A percentile compares a stretch with the other conserved stretches of the same genome.
Conservation (phyloP, 169 alveolate genomes). For the Cryptosporidium parvum region DNA sequence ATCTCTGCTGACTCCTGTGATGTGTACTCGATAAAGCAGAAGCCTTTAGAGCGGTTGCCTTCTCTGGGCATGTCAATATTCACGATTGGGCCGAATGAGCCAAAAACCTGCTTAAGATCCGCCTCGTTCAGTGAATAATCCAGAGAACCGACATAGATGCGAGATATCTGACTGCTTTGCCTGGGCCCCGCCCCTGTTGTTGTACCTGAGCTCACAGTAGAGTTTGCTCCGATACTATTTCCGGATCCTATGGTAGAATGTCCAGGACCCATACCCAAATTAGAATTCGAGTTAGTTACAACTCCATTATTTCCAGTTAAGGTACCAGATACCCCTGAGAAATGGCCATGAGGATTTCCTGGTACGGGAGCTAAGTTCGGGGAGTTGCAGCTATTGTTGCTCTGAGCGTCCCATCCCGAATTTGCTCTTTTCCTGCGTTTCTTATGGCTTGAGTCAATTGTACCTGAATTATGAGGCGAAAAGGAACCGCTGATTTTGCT, state of each 20-base stretch:
- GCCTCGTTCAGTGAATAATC: slow-evolving; percentile 82
- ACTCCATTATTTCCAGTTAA: slow-evolving; percentile 10
- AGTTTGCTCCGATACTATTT: neutral
- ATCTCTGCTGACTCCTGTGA: slow-evolving; percentile 83
- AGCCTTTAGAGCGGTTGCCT: slow-evolving; percentile 83
- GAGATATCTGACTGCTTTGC: slow-evolving; percentile 77
- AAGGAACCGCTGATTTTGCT: slow-evolving; percentile 50
- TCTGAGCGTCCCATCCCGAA: slow-evolving; percentile 76
- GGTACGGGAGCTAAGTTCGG: slow-evolving; percentile 52
- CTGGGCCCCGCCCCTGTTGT: slow-evolving; percentile 34
- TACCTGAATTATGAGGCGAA: slow-evolving; percentile 41
- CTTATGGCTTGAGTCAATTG: slow-evolving; percentile 51
- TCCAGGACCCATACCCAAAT: slow-evolving; percentile 21
- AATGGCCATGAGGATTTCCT: slow-evolving; percentile 4
- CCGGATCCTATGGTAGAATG: slow-evolving; percentile 11
- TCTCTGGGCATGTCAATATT: slow-evolving; percentile 83
- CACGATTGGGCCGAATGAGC: slow-evolving; percentile 81
- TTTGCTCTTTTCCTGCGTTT: slow-evolving; percentile 51
- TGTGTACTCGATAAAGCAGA: slow-evolving; percentile 82
- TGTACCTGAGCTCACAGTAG: neutral
- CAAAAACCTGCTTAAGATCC: slow-evolving; percentile 79
- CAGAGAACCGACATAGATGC: slow-evolving; percentile 82
- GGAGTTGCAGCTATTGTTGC: slow-evolving; percentile 31
- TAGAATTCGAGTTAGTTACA: slow-evolving; percentile 5
- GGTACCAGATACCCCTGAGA: slow-evolving; percentile 18